Conservation (phyloP, 495 filamentous ascomycete species). For the Aspergillus incahuasiensis region DNA sequence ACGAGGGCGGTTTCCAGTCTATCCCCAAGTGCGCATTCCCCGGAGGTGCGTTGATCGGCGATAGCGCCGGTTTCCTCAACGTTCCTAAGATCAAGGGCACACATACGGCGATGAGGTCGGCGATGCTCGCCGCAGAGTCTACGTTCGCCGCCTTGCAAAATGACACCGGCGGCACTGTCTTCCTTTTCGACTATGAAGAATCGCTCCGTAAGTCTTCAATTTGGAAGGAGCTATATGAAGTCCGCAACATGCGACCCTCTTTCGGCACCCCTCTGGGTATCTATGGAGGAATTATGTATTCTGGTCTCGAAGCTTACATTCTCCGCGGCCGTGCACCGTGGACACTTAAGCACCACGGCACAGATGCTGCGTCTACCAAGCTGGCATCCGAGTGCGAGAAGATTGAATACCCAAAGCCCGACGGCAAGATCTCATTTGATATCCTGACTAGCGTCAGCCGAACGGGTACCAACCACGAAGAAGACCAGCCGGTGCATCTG, state of each 20-base stretch:
- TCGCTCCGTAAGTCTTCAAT: slow-evolving; percentile 78
- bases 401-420: slow-evolving; percentile 96
- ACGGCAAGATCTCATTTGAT: slow-evolving; percentile 90
- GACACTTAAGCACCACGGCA: slow-evolving; percentile 81
- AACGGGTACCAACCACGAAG: slow-evolving; percentile 97
- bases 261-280: slow-evolving; percentile 83
- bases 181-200: slow-evolving; percentile 94
- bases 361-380: slow-evolving; percentile 66
- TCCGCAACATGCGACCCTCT: slow-evolving; percentile 94
- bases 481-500: slow-evolving; percentile 95
- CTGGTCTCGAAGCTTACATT: slow-evolving; percentile 84
- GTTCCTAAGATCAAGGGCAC: slow-evolving; percentile 98
- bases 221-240: slow-evolving; percentile 91
- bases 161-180: slow-evolving; percentile 63
- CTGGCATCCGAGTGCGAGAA: slow-evolving; percentile 71
- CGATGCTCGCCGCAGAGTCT: slow-evolving; percentile 94
- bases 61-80: slow-evolving; percentile 95
- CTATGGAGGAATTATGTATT: slow-evolving; percentile 87
- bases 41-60: slow-evolving; percentile 91
- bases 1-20: slow-evolving; percentile 95
- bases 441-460: slow-evolving; percentile 90
- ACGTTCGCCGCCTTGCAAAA: slow-evolving; percentile 67
- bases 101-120: slow-evolving; percentile 94
- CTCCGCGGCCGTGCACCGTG: slow-evolving; percentile 83
- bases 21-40: slow-evolving; percentile 97